Percentiles rank a stretch among this genome's conserved stretches.
phyloP scores from a whole-genome alignment of 2,329 filamentous ascomycete species.

The Pyrenochaeta sp. region DNA sequence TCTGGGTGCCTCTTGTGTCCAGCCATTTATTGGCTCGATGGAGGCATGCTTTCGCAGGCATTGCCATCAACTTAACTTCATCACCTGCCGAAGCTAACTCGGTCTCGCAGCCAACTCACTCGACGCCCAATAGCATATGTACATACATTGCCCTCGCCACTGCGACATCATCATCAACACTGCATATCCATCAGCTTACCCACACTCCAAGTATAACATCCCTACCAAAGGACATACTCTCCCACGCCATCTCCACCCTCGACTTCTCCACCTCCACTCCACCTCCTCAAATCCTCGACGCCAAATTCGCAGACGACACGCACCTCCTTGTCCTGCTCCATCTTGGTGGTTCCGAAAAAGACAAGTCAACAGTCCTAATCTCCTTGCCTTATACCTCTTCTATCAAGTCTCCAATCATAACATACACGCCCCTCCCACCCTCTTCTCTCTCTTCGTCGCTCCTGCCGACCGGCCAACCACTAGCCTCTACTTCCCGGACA shows the following conservation, averaged over 20 bases:
- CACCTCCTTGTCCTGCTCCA: slow-evolving; percentile 68
- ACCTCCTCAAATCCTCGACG: slow-evolving; percentile 62
- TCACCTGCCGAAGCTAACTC: not conserved
- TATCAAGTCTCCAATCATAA: slow-evolving; percentile 1
- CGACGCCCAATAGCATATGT: slow-evolving; percentile 17
- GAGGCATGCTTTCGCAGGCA: too few relatives aligned
- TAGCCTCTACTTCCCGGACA: not conserved
- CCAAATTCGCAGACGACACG: slow-evolving; percentile 73
- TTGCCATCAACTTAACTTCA: too few relatives aligned
- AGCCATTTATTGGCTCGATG: too few relatives aligned
- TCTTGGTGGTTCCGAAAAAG: not conserved
- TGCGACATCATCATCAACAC: slow-evolving; percentile 10
- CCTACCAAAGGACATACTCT: slow-evolving; percentile 39
- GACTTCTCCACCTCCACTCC: slow-evolving; percentile 34
- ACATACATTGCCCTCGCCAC: slow-evolving; percentile 38
- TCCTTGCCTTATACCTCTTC: slow-evolving; percentile 30
- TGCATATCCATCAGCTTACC: slow-evolving; percentile 43
- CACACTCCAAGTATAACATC: slow-evolving; percentile 53
- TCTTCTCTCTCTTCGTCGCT: not conserved
- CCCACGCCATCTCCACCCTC: slow-evolving; percentile 64
- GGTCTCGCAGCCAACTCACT: slow-evolving; percentile 4
- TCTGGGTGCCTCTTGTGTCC: too few relatives aligned
- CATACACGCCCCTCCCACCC: slow-evolving; percentile 2
- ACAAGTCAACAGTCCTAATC: slow-evolving; percentile 15
- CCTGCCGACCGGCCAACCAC: slow-evolving; percentile 10